A percentile compares a stretch with the other conserved stretches of the same genome.
Evolutionary conservation across 2,329 filamentous ascomycete species (phyloP).

Genomic region (Zymoseptoria brevis): DNA sequence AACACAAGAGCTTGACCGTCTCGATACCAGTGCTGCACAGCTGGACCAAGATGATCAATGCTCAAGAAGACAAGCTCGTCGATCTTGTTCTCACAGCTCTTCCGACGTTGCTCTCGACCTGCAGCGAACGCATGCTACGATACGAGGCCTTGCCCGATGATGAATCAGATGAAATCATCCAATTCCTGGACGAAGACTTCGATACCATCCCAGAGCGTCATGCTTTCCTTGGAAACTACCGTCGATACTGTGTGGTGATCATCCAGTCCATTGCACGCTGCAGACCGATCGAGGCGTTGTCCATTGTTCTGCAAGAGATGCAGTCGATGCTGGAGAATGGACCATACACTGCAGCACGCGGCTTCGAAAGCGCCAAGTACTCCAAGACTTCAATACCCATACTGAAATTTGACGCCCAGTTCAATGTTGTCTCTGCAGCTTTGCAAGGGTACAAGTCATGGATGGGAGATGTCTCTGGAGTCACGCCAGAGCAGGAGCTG

Average conservation of each 20-base stretch:
- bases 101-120: conserved; percentile 70
- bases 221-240: conserved; percentile 91
- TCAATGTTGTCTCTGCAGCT: conserved; percentile 79
- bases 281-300: conserved; percentile 75
- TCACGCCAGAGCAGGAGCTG: conserved; percentile 38
- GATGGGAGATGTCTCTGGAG: conserved; percentile 40
- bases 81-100: conserved; percentile 55
- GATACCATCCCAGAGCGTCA: conserved; percentile 91
- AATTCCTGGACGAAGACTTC: conserved; percentile 86
- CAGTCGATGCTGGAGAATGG: conserved; percentile 61
- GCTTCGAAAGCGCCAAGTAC: conserved; percentile 49
- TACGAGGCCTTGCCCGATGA: conserved; percentile 84
- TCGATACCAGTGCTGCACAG: conserved; percentile 88
- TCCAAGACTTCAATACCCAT: conserved; percentile 64
- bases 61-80: conserved; percentile 60
- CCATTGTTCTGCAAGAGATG: conserved; percentile 75
- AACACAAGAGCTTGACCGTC: conserved; percentile 79
- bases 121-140: conserved; percentile 72
- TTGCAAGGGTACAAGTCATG: conserved; percentile 85
- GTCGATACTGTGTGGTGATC: conserved; percentile 78
- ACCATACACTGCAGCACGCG: conserved; percentile 62
- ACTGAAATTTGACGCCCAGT: conserved; percentile 78
- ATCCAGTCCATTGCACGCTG: conserved; percentile 80
- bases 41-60: conserved; percentile 75
- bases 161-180: conserved; percentile 66